Conservation (phyloP, 2,329 filamentous ascomycete genomes). For the Neocucurbitaria cava region DNA sequence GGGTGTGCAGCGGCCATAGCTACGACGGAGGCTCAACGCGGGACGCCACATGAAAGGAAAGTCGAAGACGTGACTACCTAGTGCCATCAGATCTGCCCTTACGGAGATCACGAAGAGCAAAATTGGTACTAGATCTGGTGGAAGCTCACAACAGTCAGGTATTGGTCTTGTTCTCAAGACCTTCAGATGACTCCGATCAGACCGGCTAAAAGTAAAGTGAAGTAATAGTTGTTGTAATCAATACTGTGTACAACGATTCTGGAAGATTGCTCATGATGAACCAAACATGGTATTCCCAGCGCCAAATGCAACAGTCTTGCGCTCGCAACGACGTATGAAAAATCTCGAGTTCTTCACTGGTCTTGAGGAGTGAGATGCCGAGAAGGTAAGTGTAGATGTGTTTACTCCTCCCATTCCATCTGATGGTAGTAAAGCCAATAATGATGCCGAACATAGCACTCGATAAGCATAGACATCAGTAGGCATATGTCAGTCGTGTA, state of each 20-base stretch:
- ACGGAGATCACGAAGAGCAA: neutral
- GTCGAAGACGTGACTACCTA: neutral
- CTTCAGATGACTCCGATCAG: constrained; percentile 2
- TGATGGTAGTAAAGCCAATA: too few species aligned
- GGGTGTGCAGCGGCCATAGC: constrained; percentile 8
- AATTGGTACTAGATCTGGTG: neutral
- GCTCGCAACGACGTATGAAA: neutral
- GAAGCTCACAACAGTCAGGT: neutral
- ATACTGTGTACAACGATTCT: constrained; percentile 15
- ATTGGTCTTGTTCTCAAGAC: neutral
- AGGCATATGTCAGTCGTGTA: too few species aligned
- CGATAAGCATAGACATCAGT: too few species aligned
- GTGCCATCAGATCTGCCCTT: neutral
- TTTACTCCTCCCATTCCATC: too few species aligned
- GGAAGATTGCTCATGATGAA: neutral
- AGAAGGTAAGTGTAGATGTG: too few species aligned
- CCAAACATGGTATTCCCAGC: neutral
- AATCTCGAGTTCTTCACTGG: neutral
- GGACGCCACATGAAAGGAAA: neutral
- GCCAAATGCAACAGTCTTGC: neutral
- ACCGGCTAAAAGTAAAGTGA: neutral
- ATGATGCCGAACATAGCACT: too few species aligned
- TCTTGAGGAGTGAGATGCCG: too few species aligned
- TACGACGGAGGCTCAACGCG: constrained; percentile 2
- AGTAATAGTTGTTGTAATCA: constrained; percentile 4